Base-by-base conservation (phyloP, 192 early-diverging fungal genomes). In the Chytriomyces sp. region DNA sequence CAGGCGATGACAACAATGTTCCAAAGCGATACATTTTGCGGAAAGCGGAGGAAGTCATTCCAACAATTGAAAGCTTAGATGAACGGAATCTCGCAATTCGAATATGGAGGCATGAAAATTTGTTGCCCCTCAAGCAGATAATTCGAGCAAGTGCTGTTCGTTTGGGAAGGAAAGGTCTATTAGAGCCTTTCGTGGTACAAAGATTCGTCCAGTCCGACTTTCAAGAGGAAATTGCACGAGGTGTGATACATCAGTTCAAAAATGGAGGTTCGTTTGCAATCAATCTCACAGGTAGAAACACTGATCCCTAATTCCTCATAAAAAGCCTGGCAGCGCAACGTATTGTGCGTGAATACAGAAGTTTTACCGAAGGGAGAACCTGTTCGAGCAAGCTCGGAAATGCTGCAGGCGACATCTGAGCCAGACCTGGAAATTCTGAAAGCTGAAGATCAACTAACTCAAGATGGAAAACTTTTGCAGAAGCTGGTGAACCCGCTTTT, bases 191-290 rank as follows among this genome's bases (percentile, higher is more conserved):
- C 36, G 28, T 54, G 1, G 66, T 36, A 31, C 66, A 69, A 38
- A 25, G 53, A 28, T 56, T 69, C 31, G 66, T 69, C 31, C 66
- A 69, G 38, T 69, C 66, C 10, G 53, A 56, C 28, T 69, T 69
- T 34, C 66, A 69, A 56, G 66, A 69, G 38, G 66, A 69, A 69
- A 56, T 69, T n/a, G 38, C 34, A 19, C 22, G 66, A 57, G 54
- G 66, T 2, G 44, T 69, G 19, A 12, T 69, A n/a, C 41, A 56
- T 33, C 49, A 69, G 28, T 38, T 22, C 17, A n/a, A 38, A 10
- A 22, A 54, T 34, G 66, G 66, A 10, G 53, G 53, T 0, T n/a
- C n/a, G n/a, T n/a, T n/a, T n/a, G n/a, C n/a, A n/a, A n/a, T n/a
- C n/a, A n/a, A n/a, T n/a, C n/a, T n/a, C n/a, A n/a, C n/a, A n/a